A percentile compares a stretch with the other conserved stretches of the same genome.
Conservation (phyloP, 345 rosid genomes). For the Eucalyptus globulus region DNA sequence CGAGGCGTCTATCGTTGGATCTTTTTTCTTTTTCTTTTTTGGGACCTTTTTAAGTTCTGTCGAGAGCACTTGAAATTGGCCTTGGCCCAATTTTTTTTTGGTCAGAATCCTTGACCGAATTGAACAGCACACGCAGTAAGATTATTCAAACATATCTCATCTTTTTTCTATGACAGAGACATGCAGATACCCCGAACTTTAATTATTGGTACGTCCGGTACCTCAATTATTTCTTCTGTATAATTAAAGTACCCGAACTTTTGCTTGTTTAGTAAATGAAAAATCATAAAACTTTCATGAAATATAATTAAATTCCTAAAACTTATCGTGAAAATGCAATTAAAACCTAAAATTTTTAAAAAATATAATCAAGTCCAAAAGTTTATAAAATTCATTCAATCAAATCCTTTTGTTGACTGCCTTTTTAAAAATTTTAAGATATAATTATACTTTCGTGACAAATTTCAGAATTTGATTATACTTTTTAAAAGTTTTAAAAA, state of each 20-base stretch:
- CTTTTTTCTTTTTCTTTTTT: background rate
- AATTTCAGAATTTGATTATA: fast-evolving
- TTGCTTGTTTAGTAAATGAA: background rate
- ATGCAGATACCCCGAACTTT: background rate
- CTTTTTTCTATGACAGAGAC: background rate
- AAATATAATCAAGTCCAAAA: fast-evolving
- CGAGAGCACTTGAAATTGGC: background rate
- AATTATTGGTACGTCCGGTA: background rate
- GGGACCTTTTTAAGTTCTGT: background rate
- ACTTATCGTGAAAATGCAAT: fast-evolving
- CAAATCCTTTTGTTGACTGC: fast-evolving
- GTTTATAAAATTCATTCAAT: too few relatives aligned
- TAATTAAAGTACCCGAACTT: background rate
- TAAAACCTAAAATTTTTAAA: fast-evolving
- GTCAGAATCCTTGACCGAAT: background rate
- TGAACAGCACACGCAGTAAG: background rate
- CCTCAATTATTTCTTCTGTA: background rate
- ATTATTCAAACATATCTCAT: background rate
- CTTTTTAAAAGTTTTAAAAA: too few relatives aligned
- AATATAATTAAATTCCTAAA: fast-evolving
- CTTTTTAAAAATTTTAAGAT: too few relatives aligned
- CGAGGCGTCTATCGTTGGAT: background rate
- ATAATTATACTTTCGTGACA: fast-evolving
- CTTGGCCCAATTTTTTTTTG: too few relatives aligned
- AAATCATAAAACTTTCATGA: background rate